Conservation (phyloP, 2,329 filamentous ascomycete genomes). For the Ophiostoma populinum region DNA sequence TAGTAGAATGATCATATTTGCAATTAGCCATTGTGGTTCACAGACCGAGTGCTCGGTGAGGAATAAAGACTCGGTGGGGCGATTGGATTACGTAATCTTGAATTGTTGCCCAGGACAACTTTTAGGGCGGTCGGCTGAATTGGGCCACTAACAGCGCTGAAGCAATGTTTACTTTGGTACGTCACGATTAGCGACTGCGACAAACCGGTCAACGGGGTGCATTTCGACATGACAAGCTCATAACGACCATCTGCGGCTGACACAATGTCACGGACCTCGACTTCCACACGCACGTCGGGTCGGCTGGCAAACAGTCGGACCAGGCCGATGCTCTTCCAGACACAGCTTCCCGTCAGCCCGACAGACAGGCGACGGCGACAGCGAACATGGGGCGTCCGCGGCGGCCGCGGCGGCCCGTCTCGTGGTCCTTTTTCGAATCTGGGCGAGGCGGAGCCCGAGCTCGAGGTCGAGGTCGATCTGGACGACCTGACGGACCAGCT, state of each 20-base stretch:
- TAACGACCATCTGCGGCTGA: not conserved
- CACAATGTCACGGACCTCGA: conserved; percentile 27
- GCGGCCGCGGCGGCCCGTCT: too few relatives aligned
- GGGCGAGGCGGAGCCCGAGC: conserved; percentile 3
- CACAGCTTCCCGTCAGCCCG: conserved; percentile 34
- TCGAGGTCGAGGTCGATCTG: conserved; percentile 8
- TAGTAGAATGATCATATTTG: too few relatives aligned
- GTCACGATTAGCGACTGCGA: too few relatives aligned
- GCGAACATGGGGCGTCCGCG: not conserved
- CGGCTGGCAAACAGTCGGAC: conserved; percentile 23
- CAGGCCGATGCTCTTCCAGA: conserved; percentile 30
- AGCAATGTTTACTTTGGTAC: too few relatives aligned
- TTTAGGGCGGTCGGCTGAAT: too few relatives aligned
- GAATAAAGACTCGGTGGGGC: too few relatives aligned
- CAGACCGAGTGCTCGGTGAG: too few relatives aligned
- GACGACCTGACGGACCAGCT: conserved; percentile 13
- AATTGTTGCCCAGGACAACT: conserved; percentile 1
- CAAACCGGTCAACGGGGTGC: too few relatives aligned
- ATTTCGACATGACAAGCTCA: conserved; percentile 5
- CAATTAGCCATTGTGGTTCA: too few relatives aligned
- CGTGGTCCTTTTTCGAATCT: conserved; percentile 9
- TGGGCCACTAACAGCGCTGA: too few relatives aligned
- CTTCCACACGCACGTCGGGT: conserved; percentile 29
- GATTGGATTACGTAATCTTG: not conserved
- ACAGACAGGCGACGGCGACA: conserved; percentile 16